phyloP scores from a whole-genome alignment of 371 early-diverging fungal genomes.

The Sporodiniella umbellata region DNA sequence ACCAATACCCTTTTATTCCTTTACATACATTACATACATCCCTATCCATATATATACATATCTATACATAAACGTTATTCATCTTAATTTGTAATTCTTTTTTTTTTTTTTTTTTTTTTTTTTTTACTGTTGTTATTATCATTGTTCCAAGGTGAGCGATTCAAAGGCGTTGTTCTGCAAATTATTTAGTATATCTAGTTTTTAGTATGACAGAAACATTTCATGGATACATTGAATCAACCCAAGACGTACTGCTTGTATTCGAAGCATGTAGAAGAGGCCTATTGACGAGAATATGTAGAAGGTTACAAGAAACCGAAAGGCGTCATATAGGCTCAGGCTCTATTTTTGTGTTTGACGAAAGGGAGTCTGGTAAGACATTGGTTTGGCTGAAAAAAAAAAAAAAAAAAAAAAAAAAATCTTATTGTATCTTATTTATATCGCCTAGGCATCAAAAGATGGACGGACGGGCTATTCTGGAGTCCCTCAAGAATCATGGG shows the following conservation, averaged over 20 bases:
- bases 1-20: too few species aligned
- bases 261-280: slow-evolving; percentile 75
- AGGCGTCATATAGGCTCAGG: slow-evolving; percentile 67
- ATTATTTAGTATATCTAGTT: too few species aligned
- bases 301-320: slow-evolving; percentile 70
- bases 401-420: too few species aligned
- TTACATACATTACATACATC: too few species aligned
- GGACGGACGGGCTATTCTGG: slow-evolving; percentile 77
- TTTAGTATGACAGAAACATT: slow-evolving; percentile 59
- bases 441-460: slow-evolving; percentile 59
- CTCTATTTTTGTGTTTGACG: slow-evolving; percentile 75
- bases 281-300: slow-evolving; percentile 58
- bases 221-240: slow-evolving; percentile 68
- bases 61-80: too few species aligned
- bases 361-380: slow-evolving; percentile 71
- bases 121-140: not conserved
- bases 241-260: slow-evolving; percentile 70
- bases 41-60: too few species aligned
- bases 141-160: too few species aligned
- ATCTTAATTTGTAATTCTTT: too few species aligned
- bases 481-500: slow-evolving; percentile 70
- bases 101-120: not conserved
- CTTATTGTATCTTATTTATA: not conserved
- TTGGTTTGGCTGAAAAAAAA: too few species aligned
- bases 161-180: too few species aligned